Conservation (phyloP, 176 grass and related monocot genomes). For the Neostapfia colusana region DNA sequence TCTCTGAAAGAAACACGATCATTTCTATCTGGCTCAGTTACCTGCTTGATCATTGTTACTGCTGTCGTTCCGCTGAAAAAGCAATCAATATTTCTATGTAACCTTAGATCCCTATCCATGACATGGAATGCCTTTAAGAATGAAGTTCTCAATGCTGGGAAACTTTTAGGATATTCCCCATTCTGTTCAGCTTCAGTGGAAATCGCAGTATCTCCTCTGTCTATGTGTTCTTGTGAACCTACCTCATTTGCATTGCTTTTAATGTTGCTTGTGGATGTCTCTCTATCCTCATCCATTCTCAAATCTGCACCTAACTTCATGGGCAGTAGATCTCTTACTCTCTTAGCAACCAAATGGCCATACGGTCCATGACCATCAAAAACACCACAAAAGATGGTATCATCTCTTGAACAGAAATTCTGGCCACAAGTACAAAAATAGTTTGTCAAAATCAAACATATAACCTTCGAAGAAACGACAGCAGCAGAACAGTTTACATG, state of each 20-base stretch:
- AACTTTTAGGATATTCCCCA: conserved; percentile 55
- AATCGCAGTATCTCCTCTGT: conserved; percentile 26
- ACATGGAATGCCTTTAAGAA: conserved; percentile 72
- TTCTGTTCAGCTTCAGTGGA: conserved; percentile 47
- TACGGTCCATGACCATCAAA: conserved; percentile 95
- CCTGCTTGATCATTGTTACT: conserved; percentile 83
- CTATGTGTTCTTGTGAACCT: conserved; percentile 33
- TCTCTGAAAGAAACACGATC: conserved; percentile 1
- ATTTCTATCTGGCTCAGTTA: conserved; percentile 27
- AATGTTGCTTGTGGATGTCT: conserved; percentile 47
- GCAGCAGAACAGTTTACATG: conserved; percentile 17
- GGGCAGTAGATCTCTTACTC: conserved; percentile 92
- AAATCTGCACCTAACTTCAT: conserved; percentile 59
- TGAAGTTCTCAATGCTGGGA: conserved; percentile 56
- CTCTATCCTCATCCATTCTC: conserved; percentile 36
- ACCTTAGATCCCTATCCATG: conserved; percentile 83
- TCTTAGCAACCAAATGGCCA: conserved; percentile 89
- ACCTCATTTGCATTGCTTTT: conserved; percentile 41
- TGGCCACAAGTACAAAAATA: conserved; percentile 43
- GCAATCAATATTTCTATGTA: conserved; percentile 75
- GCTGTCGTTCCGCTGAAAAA: conserved; percentile 92
- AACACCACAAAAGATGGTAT: conserved; percentile 81
- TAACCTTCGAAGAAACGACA: not conserved
- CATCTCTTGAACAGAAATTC: conserved; percentile 87
- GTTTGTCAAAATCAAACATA: conserved; percentile 19